A percentile compares a stretch with the other conserved stretches of the same genome.
Conservation (phyloP, 2,329 filamentous ascomycete genomes). For the Colletotrichum zoysiae region DNA sequence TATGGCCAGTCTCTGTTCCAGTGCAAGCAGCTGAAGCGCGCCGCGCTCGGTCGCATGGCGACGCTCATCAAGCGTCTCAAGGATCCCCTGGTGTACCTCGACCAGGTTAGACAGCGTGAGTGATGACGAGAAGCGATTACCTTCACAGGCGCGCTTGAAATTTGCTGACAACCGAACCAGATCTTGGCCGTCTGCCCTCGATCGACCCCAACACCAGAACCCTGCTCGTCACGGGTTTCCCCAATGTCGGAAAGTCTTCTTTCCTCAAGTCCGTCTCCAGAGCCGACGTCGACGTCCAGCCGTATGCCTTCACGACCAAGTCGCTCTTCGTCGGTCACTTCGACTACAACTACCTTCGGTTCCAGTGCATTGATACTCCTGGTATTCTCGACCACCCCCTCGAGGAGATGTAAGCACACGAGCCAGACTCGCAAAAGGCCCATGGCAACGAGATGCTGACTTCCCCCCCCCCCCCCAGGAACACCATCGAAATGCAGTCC, state of each 20-base stretch:
- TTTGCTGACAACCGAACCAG: slow-evolving; percentile 52
- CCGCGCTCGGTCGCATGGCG: slow-evolving; percentile 96
- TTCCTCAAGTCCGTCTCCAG: slow-evolving; percentile 75
- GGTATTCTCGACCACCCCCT: slow-evolving; percentile 97
- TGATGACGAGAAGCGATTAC: slow-evolving; percentile 46
- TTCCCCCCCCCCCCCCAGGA: slow-evolving; percentile 58
- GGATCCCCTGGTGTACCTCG: slow-evolving; percentile 73
- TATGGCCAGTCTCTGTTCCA: slow-evolving; percentile 98
- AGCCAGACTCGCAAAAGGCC: not conserved
- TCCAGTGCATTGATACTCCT: slow-evolving; percentile 96
- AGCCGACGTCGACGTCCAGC: slow-evolving; percentile 69
- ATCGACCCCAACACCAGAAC: slow-evolving; percentile 98
- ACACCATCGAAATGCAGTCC: slow-evolving; percentile 99
- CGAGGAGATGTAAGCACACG: slow-evolving; percentile 74
- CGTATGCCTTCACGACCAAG: slow-evolving; percentile 99
- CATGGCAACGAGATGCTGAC: slow-evolving; percentile 2
- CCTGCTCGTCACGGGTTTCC: slow-evolving; percentile 95
- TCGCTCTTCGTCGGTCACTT: slow-evolving; percentile 97
- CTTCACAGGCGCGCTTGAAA: not conserved
- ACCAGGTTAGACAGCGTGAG: slow-evolving; percentile 59
- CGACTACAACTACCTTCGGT: slow-evolving; percentile 92
- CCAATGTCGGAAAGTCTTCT: slow-evolving; percentile 97
- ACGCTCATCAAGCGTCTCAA: slow-evolving; percentile 95
- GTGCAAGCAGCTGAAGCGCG: slow-evolving; percentile 98
- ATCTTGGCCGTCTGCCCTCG: slow-evolving; percentile 95